Percentiles rank a stretch among this genome's conserved stretches.
Conservation (phyloP, 495 filamentous ascomycete species). For the Lineolata rhizophorae region DNA sequence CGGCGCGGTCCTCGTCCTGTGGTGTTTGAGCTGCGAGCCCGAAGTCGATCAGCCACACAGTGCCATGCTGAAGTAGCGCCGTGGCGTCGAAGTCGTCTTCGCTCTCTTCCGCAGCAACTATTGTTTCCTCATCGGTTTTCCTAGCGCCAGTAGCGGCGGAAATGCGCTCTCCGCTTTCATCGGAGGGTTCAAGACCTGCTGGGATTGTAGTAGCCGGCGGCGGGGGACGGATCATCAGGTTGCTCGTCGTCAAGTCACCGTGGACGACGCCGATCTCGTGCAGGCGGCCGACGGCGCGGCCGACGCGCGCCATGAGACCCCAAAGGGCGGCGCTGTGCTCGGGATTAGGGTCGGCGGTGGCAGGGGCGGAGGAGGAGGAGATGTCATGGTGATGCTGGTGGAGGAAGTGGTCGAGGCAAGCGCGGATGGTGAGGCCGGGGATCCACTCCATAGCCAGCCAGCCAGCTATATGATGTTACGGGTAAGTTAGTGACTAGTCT, state of each 20-base stretch:
- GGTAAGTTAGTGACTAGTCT: too few relatives aligned
- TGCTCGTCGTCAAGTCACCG: constrained; percentile 94
- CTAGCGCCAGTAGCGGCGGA: constrained; percentile 2
- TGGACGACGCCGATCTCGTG: constrained; percentile 72
- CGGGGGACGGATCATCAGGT: constrained; percentile 57
- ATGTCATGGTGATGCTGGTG: neutral
- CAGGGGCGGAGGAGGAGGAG: neutral
- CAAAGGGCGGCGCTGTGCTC: constrained; percentile 14
- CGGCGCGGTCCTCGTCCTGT: constrained; percentile 85
- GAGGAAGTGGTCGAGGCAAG: constrained; percentile 34
- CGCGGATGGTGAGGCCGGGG: constrained; percentile 44
- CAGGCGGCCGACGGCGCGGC: constrained; percentile 50
- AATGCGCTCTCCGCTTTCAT: neutral
- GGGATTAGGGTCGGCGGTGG: constrained; percentile 1
- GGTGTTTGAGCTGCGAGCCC: constrained; percentile 64
- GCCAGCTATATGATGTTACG: too few relatives aligned
- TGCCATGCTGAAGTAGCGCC: too few relatives aligned
- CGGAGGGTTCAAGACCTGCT: neutral
- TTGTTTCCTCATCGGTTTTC: neutral
- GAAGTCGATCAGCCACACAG: constrained; percentile 87
- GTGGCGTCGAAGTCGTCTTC: constrained; percentile 15
- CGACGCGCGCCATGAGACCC: constrained; percentile 49
- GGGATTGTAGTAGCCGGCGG: constrained; percentile 1
- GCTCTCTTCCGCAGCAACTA: constrained; percentile 1
- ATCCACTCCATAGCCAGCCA: constrained; percentile 91